phyloP scores from a whole-genome alignment of 1,284 basidiomycete genomes.

The Lignosus rhinocerotis region DNA sequence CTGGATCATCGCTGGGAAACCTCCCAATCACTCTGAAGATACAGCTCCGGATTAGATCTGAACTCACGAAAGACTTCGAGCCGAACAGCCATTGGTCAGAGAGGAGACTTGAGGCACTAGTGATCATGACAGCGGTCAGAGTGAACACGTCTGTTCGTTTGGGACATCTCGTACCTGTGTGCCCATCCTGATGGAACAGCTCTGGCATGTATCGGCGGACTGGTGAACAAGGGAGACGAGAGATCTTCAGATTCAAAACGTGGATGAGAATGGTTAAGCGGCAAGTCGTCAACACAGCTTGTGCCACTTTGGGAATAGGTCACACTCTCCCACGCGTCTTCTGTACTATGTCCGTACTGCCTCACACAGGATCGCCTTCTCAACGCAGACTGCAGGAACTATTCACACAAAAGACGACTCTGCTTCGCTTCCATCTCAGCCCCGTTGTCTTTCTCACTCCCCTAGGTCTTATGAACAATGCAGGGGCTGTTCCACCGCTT shows the following conservation, averaged over 20 bases:
- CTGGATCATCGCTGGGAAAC: neutral
- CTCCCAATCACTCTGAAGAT: neutral
- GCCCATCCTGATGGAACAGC: neutral
- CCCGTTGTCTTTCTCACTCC: neutral
- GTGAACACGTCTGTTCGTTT: neutral
- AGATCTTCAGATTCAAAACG: neutral
- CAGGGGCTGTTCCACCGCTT: neutral
- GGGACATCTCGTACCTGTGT: neutral
- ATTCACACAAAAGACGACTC: too few relatives aligned
- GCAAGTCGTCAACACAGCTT: conserved; percentile 16
- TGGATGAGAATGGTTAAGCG: conserved; percentile 13
- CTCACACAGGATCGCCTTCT: conserved; percentile 15
- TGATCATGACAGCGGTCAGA: neutral
- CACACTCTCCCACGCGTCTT: conserved; percentile 10
- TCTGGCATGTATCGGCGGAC: neutral
- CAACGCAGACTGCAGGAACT: neutral
- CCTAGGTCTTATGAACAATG: neutral
- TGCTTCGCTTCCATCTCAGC: neutral
- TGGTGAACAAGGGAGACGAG: neutral
- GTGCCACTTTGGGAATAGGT: neutral
- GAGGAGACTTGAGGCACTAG: conserved; percentile 1
- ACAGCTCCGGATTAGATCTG: neutral
- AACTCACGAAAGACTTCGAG: neutral
- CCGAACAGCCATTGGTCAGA: conserved; percentile 5
- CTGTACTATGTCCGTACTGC: conserved; percentile 3